Conservation (phyloP, 805 yeast species). For the Alloascoidea hylecoeti region DNA sequence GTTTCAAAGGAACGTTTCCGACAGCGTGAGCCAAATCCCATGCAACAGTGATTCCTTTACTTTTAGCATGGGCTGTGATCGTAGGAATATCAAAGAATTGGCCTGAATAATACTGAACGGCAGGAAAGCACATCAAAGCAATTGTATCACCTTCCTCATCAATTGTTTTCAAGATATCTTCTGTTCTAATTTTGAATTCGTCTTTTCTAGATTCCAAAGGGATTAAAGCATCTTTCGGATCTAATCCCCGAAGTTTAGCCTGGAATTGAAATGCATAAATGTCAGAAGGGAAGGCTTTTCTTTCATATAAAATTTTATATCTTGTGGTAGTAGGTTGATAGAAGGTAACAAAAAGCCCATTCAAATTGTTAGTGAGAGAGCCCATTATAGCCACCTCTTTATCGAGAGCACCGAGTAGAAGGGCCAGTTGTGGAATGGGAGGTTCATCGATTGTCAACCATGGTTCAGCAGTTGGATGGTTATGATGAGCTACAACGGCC, state of each 20-base stretch:
- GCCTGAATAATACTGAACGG: slow-evolving; percentile 87
- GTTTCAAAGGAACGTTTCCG: slow-evolving; percentile 64
- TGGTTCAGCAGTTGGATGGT: slow-evolving; percentile 31
- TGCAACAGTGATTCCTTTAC: slow-evolving; percentile 43
- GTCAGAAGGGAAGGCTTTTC: slow-evolving; percentile 86
- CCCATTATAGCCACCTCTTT: slow-evolving; percentile 86
- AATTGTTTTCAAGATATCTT: slow-evolving; percentile 44
- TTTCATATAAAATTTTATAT: slow-evolving; percentile 68
- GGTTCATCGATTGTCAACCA: slow-evolving; percentile 88
- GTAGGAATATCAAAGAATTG: slow-evolving; percentile 63
- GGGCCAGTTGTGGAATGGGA: slow-evolving; percentile 50
- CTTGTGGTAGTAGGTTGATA: slow-evolving; percentile 45
- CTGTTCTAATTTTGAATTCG: slow-evolving; percentile 42
- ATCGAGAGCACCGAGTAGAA: slow-evolving; percentile 60
- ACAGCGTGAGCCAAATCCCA: slow-evolving; percentile 96
- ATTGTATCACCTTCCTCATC: slow-evolving; percentile 42
- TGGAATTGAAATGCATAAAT: slow-evolving; percentile 73
- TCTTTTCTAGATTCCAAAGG: slow-evolving; percentile 49
- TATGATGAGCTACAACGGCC: slow-evolving; percentile 82
- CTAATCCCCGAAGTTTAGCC: slow-evolving; percentile 43
- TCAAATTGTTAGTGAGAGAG: slow-evolving; percentile 70
- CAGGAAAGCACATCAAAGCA: slow-evolving; percentile 71
- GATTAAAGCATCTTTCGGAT: slow-evolving; percentile 40
- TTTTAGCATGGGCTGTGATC: slow-evolving; percentile 56
- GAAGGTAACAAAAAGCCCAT: slow-evolving; percentile 58